Evolutionary conservation across 2,329 filamentous ascomycete genomes (phyloP), one percentile per base, ranked within the genome.

Genomic region (Pezicula radicicola): DNA sequence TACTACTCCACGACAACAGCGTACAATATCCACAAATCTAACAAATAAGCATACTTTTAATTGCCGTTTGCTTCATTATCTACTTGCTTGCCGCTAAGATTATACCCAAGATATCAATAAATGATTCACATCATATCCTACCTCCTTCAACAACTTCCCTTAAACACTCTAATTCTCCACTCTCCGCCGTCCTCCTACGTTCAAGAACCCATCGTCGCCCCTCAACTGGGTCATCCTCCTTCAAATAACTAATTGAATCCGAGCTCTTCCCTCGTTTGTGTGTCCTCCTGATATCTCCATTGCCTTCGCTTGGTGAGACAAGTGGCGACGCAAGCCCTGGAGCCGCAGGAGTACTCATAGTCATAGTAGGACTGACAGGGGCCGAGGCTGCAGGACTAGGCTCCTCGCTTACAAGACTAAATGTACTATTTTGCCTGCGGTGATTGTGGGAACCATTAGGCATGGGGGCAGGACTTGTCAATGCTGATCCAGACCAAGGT

Each of bases 341-440:
- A n/a, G 36, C 41, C 21, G 2, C 42, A 15, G 28, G 36, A 41
- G 45, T 44, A 30, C 45, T 53, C 48, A 60, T 52, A 8, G 57
- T 59, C 6, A 63, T 25, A 4, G 59, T 61, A 16, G 61, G 62
- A 50, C 61, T 63, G 2, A 40, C 54, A 21, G 60, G 58, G 3
- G 50, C 46, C 3, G 56, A 58, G 13, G 46, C 50, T 10, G 50
- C 49, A 4, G 45, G 47, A 50, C 51, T 56, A 6, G 46, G 39
- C n/a, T 46, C 54, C 21, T 61, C 60, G 39, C 60, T 60, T 3
- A 52, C 52, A 18, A 56, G 21, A 51, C 60, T 63, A 21, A 61
- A 57, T n/a, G 51, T 55, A 42, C 58, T 63, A 33, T 60, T 62
- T 41, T 58, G 58, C 45, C 60, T 52, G 35, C 60, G 33, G 33